Percentiles rank a stretch among this genome's conserved stretches.
Conservation (phyloP, 202 grass and related monocot genomes). For the Setaria italica region DNA sequence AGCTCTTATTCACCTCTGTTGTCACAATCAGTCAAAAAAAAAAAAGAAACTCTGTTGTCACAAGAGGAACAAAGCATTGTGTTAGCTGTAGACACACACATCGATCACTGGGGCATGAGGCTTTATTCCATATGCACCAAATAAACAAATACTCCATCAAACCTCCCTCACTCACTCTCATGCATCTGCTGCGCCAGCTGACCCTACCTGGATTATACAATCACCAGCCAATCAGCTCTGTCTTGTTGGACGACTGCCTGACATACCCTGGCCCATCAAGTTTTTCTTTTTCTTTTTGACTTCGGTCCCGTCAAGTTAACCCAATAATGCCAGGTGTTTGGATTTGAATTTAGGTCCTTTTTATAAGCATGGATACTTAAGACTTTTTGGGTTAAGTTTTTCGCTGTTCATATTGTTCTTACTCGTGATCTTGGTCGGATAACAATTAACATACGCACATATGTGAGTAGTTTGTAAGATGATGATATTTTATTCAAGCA, state of each 20-base stretch:
- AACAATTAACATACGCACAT: too few species aligned
- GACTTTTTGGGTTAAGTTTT: background rate
- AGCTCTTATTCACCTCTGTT: background rate
- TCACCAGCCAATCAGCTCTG: constrained; percentile 5
- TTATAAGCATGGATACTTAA: background rate
- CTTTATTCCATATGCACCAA: constrained; percentile 10
- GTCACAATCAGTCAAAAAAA: background rate
- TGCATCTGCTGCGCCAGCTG: background rate
- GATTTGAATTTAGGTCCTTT: background rate
- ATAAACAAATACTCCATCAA: constrained; percentile 4
- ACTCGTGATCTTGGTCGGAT: background rate
- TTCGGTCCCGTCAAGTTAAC: background rate
- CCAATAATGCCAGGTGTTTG: background rate
- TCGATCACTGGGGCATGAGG: background rate
- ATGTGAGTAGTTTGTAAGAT: background rate
- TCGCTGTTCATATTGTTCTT: background rate
- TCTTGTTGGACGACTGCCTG: background rate
- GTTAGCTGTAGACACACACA: background rate
- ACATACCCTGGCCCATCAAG: background rate
- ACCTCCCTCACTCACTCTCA: constrained; percentile 3
- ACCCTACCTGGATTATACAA: background rate
- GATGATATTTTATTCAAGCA: background rate
- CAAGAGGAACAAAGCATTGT: too few species aligned
- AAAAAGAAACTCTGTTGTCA: background rate
- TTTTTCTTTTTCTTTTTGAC: background rate